Evolutionary conservation across 1,284 basidiomycete species (phyloP), one percentile per base, ranked within the genome.

Genomic region (Microbotryum lychnidis-dioicae): DNA sequence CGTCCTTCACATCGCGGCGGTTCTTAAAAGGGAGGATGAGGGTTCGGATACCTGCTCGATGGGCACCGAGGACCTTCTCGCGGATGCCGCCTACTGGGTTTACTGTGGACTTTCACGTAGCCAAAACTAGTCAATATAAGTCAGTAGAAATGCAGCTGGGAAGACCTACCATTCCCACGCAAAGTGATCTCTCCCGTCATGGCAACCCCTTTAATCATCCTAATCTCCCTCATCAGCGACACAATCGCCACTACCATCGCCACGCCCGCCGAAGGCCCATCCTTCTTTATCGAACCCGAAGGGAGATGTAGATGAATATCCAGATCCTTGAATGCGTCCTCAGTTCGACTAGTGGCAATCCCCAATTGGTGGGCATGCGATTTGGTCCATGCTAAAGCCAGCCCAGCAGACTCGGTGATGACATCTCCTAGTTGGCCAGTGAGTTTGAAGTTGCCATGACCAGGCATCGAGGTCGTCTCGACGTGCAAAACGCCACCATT

Each of bases 231-330:
- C 65, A 66, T 66, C 27, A 67, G 55, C 18, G 65, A 68, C 66
- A 53, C 87, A 57, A 93, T 82, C 0, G 90, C 89, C 69, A 88
- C 89, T 2, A 84, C 83, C 83, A 93, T 89, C 2, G 90, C 89
- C 21, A 92, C 81, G 6, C 91, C 91, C 1, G 91, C 90, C 69
- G 86, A 88, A 25, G 90, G 90, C 0, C 91, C 91, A 72, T 93
- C 91, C 77, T 93, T 93, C 79, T 86, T 89, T 73, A 90, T 86
- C 2, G 88, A 87, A 1, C 90, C 90, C 4, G 67, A 82, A 1
- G 90, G 90, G 47, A 93, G 77, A 73, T 94, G 91, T n/a, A 93
- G 76, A 70, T 94, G 91, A 12, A 93, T 79, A 71, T 93, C 90
- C 58, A 89, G 82, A 4, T 84, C 78, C 69, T 87, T 86, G 64